These are phyloP conservation scores for Fusarium newnesense DNA, from an alignment of 2,329 filamentous ascomycete genomes.

Conservation along the genomic window DNA sequence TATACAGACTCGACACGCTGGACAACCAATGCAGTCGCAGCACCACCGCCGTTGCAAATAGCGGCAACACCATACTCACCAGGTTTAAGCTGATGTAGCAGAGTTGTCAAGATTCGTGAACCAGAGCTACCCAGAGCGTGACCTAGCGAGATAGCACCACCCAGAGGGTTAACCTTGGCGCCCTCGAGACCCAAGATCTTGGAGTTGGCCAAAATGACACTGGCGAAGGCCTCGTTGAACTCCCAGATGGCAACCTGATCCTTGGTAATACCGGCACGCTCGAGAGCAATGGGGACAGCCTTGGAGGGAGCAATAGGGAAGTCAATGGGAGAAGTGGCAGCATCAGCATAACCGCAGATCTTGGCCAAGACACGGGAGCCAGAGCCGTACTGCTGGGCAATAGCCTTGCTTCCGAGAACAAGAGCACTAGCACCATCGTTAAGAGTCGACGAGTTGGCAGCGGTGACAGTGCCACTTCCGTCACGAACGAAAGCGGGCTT, in stretches of 20 bases:
- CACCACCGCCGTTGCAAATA: conserved; percentile 97
- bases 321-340: conserved; percentile 89
- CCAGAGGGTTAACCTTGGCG: conserved; percentile 86
- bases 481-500: conserved; percentile 92
- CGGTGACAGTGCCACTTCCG: conserved; percentile 89
- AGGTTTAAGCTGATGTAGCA: conserved; percentile 90
- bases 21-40: conserved; percentile 90
- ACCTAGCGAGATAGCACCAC: conserved; percentile 90
- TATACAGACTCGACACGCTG: conserved; percentile 76
- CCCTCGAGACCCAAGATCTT: conserved; percentile 87
- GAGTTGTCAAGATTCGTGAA: conserved; percentile 86
- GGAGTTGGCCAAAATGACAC: conserved; percentile 93
- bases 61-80: conserved; percentile 95
- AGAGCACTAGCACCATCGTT: conserved; percentile 95
- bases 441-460: conserved; percentile 92
- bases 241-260: conserved; percentile 96
- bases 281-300: conserved; percentile 88
- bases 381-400: conserved; percentile 82
- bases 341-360: conserved; percentile 88
- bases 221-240: conserved; percentile 98
- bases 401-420: conserved; percentile 81
- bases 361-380: conserved; percentile 85
- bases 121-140: conserved; percentile 95
- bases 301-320: conserved; percentile 94
- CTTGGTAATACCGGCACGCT: conserved; percentile 88